Conservation (phyloP, 2,329 filamentous ascomycete species). For the Aspergillus japonicus region DNA sequence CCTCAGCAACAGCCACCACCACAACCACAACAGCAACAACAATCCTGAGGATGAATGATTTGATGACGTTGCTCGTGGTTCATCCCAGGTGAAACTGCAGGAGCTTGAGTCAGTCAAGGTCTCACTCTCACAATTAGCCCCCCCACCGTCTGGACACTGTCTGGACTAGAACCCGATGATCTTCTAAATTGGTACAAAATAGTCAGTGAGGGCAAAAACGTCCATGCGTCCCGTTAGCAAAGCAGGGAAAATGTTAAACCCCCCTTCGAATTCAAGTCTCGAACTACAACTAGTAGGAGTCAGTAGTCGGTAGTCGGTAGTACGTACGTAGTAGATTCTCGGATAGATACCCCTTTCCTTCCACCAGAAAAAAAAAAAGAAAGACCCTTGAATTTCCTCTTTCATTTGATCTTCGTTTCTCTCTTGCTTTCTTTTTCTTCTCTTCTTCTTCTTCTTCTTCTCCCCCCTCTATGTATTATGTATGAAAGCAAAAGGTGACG, state of each 20-base stretch:
- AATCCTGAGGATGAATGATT: not conserved
- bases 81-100: not conserved
- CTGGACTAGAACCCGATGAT: conserved; percentile 14
- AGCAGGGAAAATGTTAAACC: conserved; percentile 2
- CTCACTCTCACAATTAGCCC: not conserved
- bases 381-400: not conserved
- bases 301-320: not conserved
- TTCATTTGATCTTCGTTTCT: not conserved
- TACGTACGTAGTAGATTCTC: not conserved
- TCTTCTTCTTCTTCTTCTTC: not conserved
- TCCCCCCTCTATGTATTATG: not conserved
- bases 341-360: not conserved
- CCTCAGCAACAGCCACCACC: no score
- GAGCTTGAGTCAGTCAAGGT: not conserved
- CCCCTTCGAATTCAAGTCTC: not conserved
- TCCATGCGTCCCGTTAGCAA: conserved; percentile 11
- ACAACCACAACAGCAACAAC: no score
- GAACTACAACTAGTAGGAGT: not conserved
- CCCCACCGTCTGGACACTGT: not conserved
- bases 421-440: no score
- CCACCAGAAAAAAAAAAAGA: not conserved
- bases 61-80: not conserved
- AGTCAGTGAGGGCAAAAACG: conserved; percentile 5
- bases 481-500: not conserved
- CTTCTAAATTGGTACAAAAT: conserved; percentile 3